Percentiles rank a stretch among this genome's conserved stretches.
Conservation (phyloP, 495 filamentous ascomycete species). For the Penicillium salamii region DNA sequence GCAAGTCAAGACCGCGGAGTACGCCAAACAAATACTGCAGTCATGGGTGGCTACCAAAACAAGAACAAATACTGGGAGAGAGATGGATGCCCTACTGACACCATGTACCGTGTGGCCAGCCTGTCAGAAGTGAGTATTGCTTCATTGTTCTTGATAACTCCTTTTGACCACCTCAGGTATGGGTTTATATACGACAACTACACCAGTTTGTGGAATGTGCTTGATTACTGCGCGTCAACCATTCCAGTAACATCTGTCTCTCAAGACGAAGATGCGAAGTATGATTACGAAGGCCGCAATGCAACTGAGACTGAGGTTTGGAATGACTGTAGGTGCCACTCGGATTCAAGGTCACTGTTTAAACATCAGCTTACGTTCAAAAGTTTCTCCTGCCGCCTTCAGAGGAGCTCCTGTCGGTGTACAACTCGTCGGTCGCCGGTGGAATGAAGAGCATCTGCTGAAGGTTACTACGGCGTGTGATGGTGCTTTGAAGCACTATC, state of each 20-base stretch:
- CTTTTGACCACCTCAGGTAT: not conserved
- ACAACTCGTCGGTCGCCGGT: not conserved
- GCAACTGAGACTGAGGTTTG: too few species aligned
- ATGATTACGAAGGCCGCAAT: too few species aligned
- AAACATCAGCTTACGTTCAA: too few species aligned
- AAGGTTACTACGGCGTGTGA: too few species aligned
- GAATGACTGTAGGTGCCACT: too few species aligned
- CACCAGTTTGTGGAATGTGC: conserved; percentile 4
- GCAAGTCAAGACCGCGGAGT: conserved; percentile 4
- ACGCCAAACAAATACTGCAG: not conserved
- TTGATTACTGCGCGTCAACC: conserved; percentile 3
- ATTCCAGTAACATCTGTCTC: not conserved
- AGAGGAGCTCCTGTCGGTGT: not conserved
- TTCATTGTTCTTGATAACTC: not conserved
- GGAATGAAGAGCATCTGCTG: not conserved
- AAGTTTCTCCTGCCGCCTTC: not conserved
- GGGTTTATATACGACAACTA: conserved; percentile 3
- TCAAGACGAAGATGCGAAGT: not conserved
- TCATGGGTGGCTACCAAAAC: not conserved
- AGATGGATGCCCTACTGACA: conserved; percentile 4
- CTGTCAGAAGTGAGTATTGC: not conserved
- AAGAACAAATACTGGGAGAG: not conserved
- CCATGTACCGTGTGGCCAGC: conserved; percentile 4
- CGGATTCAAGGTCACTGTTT: too few species aligned
- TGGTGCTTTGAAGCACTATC: too few species aligned